phyloP scores from a whole-genome alignment of 345 rosid genomes.

The Eucalyptus grandis region DNA sequence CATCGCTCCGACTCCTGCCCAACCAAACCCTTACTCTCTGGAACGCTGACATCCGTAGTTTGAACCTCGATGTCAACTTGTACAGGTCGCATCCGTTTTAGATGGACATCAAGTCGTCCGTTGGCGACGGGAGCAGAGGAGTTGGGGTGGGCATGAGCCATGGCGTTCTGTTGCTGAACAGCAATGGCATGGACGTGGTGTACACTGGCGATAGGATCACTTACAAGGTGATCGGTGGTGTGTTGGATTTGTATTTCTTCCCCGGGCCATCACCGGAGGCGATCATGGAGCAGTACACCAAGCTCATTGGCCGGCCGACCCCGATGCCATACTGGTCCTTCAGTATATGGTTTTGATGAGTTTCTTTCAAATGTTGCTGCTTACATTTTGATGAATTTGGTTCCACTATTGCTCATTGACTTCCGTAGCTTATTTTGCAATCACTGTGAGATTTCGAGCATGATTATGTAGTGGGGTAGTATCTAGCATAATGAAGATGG shows the following conservation, averaged over 20 bases:
- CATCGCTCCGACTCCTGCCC: constrained; percentile 22
- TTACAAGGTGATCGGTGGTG: constrained; percentile 7
- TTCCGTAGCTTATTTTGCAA: no score
- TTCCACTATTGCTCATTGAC: no score
- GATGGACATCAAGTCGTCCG: constrained; percentile 35
- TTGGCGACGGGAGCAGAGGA: not conserved
- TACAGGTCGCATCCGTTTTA: constrained; percentile 74
- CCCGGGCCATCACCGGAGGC: no score
- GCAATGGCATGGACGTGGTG: constrained; percentile 18
- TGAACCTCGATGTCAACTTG: constrained; percentile 26
- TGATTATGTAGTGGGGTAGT: no score
- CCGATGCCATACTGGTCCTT: constrained; percentile 85
- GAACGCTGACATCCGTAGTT: constrained; percentile 37
- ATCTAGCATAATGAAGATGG: no score
- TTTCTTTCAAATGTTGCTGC: not conserved
- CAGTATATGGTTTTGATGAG: constrained; percentile 10
- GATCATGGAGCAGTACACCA: constrained; percentile 47
- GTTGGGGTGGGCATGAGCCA: constrained; percentile 31
- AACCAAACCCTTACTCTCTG: constrained; percentile 37
- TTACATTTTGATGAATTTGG: no score
- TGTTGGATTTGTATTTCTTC: constrained; percentile 23
- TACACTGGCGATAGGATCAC: no score
- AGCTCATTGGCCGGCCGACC: constrained; percentile 57
- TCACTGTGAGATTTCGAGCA: no score
- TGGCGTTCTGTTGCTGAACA: constrained; percentile 55